phyloP scores from a whole-genome alignment of 192 early-diverging fungal species.

The Coemansia sp. region DNA sequence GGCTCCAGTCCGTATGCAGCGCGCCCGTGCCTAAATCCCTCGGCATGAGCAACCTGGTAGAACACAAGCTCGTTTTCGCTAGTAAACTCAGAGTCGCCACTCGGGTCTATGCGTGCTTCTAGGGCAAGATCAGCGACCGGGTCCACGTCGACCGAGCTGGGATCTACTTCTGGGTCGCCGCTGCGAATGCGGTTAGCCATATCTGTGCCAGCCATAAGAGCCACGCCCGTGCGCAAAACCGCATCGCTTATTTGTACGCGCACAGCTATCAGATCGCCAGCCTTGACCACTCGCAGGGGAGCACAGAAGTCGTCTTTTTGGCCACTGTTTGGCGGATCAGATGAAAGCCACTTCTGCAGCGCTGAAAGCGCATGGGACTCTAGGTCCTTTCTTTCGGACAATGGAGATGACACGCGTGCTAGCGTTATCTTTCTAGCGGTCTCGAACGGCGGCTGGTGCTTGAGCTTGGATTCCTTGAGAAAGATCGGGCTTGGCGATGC shows the following conservation, averaged over 20 bases:
- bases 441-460: constrained; percentile 35
- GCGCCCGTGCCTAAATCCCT: constrained; percentile 26
- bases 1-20: constrained; percentile 7
- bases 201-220: constrained; percentile 28
- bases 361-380: constrained; percentile 35
- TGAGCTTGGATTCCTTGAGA: constrained; percentile 5
- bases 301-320: neutral
- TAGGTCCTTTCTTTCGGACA: constrained; percentile 43
- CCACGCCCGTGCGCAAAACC: constrained; percentile 29
- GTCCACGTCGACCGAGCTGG: constrained; percentile 16
- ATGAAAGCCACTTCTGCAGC: constrained; percentile 36
- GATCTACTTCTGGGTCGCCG: constrained; percentile 11
- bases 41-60: constrained; percentile 33
- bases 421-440: constrained; percentile 35
- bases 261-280: constrained; percentile 43
- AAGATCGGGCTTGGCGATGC: constrained; percentile 19
- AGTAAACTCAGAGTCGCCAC: neutral
- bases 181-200: constrained; percentile 16
- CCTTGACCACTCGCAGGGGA: constrained; percentile 33
- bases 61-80: constrained; percentile 31
- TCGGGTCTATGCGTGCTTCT: neutral
- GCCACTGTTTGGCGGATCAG: neutral
- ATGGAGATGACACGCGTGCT: constrained; percentile 43
- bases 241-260: constrained; percentile 33
- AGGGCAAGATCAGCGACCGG: constrained; percentile 27